Evolutionary conservation across 257 asterid species (phyloP).

Genomic region (Solanum pinnatisectum): DNA sequence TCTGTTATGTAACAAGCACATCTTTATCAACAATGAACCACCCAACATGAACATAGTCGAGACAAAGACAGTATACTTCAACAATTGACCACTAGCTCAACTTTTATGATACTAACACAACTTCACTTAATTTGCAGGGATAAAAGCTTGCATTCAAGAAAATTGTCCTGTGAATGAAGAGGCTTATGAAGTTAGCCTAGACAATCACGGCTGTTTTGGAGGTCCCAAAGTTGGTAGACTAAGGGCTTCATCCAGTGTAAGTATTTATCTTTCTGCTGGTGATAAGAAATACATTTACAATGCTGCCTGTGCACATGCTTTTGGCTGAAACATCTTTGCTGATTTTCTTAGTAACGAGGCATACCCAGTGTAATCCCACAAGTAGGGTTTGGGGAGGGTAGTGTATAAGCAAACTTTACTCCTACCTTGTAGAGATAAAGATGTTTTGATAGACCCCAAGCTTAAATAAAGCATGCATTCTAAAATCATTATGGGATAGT

Average conservation of each 20-base stretch:
- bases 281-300: not conserved
- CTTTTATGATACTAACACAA: not conserved
- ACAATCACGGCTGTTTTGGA: slow-evolving; percentile 65
- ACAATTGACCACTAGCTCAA: not conserved
- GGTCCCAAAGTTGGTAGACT: slow-evolving; percentile 84
- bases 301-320: not conserved
- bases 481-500: not conserved
- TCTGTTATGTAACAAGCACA: not conserved
- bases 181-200: slow-evolving; percentile 59
- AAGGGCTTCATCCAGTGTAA: slow-evolving; percentile 47
- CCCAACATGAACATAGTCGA: fast-evolving
- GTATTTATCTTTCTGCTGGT: not conserved
- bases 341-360: not conserved
- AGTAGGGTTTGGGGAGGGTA: not conserved
- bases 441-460: not conserved
- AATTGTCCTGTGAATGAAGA: slow-evolving; percentile 50
- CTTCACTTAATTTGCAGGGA: slow-evolving; percentile 40
- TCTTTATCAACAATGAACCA: too few relatives aligned
- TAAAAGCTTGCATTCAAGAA: slow-evolving; percentile 58
- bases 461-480: not conserved
- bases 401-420: not conserved
- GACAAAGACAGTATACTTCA: not conserved
- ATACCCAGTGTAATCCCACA: not conserved
- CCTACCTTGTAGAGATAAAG: not conserved
- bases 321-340: not conserved